These are phyloP conservation scores for Glutinoglossum americanum DNA, from an alignment of 495 filamentous ascomycete genomes.

Conservation along the genomic window DNA sequence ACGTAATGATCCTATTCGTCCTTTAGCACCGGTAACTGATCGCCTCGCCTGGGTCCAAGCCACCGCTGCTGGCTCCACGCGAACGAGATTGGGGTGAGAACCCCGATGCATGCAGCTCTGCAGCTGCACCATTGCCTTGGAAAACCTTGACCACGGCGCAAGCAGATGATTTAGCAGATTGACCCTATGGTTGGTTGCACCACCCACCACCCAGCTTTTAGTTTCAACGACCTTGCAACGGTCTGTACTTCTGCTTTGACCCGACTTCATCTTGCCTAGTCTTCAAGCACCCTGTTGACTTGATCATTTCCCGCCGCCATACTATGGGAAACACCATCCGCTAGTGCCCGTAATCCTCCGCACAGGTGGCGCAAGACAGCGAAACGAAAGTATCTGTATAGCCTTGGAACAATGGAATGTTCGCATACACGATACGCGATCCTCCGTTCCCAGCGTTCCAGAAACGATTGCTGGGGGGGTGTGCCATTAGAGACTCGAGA, in stretches of 20 bases:
- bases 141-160: background rate
- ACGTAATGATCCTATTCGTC: background rate
- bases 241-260: background rate
- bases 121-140: background rate
- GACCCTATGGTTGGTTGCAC: background rate
- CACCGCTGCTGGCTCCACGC: background rate
- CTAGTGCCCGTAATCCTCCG: too few relatives aligned
- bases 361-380: too few relatives aligned
- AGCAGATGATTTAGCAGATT: background rate
- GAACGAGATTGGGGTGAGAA: background rate
- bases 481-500: too few relatives aligned
- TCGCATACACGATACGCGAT: too few relatives aligned
- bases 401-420: too few relatives aligned
- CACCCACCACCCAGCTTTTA: too few relatives aligned
- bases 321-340: background rate
- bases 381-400: too few relatives aligned
- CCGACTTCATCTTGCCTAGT: background rate
- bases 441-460: too few relatives aligned
- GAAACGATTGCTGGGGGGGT: too few relatives aligned
- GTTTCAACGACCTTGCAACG: background rate
- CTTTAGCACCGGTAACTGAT: too few relatives aligned
- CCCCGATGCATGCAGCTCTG: background rate
- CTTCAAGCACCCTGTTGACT: background rate
- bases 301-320: background rate
- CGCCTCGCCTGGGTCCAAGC: background rate